Evolutionary conservation across 1,284 basidiomycete genomes (phyloP).

Genomic region (Coniophora puteana): DNA sequence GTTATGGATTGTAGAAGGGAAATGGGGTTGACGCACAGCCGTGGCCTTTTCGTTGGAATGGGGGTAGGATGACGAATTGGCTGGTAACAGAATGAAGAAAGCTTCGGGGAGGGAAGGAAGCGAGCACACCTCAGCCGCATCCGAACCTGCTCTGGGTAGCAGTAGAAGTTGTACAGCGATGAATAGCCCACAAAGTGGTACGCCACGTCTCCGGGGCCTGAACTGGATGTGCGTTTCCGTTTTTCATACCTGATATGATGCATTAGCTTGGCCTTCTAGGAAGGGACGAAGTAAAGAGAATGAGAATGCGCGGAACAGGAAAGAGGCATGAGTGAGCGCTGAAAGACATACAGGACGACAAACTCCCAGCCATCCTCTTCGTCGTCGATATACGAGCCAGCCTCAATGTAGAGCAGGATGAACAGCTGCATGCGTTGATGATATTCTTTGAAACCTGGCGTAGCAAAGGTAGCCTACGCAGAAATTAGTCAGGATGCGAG

Average conservation of each 20-base stretch:
- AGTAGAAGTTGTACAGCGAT: conserved; percentile 91
- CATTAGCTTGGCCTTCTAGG: conserved; percentile 1
- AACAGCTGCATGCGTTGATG: conserved; percentile 96
- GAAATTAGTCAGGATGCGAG: conserved; percentile 9
- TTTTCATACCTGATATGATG: conserved; percentile 71
- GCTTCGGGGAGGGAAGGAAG: background rate
- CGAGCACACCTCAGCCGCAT: conserved; percentile 74
- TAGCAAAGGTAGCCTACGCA: conserved; percentile 74
- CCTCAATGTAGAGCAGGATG: conserved; percentile 93
- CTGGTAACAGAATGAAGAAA: conserved; percentile 32
- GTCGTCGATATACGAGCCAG: conserved; percentile 89
- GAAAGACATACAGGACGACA: conserved; percentile 71
- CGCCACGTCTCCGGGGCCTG: conserved; percentile 47
- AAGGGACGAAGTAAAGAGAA: background rate
- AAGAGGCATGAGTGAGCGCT: conserved; percentile 27
- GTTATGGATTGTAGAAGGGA: conserved; percentile 1
- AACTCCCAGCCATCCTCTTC: conserved; percentile 91
- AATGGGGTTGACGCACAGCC: conserved; percentile 65
- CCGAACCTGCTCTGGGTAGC: conserved; percentile 85
- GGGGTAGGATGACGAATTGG: conserved; percentile 93
- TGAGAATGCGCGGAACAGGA: conserved; percentile 1
- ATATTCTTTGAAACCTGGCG: conserved; percentile 89
- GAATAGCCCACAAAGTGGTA: conserved; percentile 95
- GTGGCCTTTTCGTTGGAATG: conserved; percentile 88
- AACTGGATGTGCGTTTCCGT: conserved; percentile 58